phyloP scores from a whole-genome alignment of 768 basidiomycete species.

The Mycena belliarum region DNA sequence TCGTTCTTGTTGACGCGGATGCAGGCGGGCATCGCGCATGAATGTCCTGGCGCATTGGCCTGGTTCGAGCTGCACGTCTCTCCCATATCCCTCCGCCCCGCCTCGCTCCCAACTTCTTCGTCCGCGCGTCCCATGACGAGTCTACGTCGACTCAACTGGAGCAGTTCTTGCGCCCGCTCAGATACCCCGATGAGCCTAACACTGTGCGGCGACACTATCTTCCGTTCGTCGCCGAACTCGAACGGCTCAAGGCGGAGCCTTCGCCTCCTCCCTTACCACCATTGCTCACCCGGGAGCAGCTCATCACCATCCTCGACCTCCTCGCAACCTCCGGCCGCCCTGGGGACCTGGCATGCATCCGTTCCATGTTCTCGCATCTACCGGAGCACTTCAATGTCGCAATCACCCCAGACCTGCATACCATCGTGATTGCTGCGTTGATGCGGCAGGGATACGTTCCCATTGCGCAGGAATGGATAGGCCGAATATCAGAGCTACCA shows the following conservation, averaged over 20 bases:
- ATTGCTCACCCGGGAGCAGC: slow-evolving; percentile 32
- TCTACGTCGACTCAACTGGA: slow-evolving; percentile 20
- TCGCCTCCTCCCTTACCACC: slow-evolving; percentile 27
- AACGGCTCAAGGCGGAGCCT: slow-evolving; percentile 24
- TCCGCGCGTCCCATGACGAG: slow-evolving; percentile 23
- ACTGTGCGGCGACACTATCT: slow-evolving; percentile 41
- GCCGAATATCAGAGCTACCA: slow-evolving; percentile 51
- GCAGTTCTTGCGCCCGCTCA: slow-evolving; percentile 22
- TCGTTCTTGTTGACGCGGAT: not conserved
- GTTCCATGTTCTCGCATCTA: slow-evolving; percentile 53
- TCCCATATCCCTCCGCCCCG: slow-evolving; percentile 3
- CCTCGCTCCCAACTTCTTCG: slow-evolving; percentile 16
- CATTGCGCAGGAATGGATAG: slow-evolving; percentile 52
- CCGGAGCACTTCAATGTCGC: slow-evolving; percentile 45
- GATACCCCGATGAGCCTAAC: slow-evolving; percentile 26
- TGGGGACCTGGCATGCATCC: slow-evolving; percentile 55
- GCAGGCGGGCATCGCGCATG: slow-evolving; percentile 42
- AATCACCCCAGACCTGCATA: slow-evolving; percentile 49
- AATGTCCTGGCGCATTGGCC: slow-evolving; percentile 58
- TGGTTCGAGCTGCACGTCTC: slow-evolving; percentile 37
- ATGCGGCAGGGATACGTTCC: slow-evolving; percentile 43
- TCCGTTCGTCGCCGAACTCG: slow-evolving; percentile 31
- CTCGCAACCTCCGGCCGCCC: slow-evolving; percentile 55
- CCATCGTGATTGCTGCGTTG: slow-evolving; percentile 50
- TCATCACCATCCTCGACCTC: slow-evolving; percentile 41